These are phyloP conservation scores for Crithidia fasciculata DNA, from an alignment of 208 protist genomes.

Conservation along the genomic window DNA sequence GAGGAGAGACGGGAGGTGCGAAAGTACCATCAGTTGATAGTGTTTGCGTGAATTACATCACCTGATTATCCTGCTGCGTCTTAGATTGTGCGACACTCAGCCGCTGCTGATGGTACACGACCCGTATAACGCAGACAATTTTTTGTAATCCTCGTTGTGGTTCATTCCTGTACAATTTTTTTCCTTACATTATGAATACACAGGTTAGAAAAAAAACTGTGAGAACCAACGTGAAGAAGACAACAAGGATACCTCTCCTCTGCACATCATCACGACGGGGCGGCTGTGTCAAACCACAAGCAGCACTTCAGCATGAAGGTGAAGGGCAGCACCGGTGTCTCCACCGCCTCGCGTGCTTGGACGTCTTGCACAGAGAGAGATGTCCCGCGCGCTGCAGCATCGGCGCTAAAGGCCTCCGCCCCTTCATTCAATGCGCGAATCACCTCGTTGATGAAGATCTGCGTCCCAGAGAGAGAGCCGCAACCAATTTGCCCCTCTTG, in stretches of 20 bases:
- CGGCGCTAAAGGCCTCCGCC: constrained; percentile 27
- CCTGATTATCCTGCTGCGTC: too few species aligned
- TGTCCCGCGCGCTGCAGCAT: background rate
- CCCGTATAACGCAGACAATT: too few species aligned
- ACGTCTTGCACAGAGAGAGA: constrained; percentile 37
- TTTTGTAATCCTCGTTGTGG: too few species aligned
- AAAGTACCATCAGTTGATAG: too few species aligned
- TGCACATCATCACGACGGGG: background rate
- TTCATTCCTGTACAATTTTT: too few species aligned
- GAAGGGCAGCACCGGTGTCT: constrained; percentile 80
- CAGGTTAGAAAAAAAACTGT: too few species aligned
- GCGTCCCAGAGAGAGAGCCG: constrained; percentile 15
- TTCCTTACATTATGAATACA: too few species aligned
- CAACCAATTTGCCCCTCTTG: too few species aligned
- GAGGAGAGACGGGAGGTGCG: too few species aligned
- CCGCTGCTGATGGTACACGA: too few species aligned
- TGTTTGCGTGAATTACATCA: too few species aligned
- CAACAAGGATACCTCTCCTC: background rate
- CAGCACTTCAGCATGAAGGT: constrained; percentile 93
- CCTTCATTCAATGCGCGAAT: constrained; percentile 58
- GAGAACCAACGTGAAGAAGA: background rate
- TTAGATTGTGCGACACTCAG: too few species aligned
- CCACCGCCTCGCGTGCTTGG: constrained; percentile 32
- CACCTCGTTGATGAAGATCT: constrained; percentile 50
- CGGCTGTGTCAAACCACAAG: constrained; percentile 74